phyloP scores from a whole-genome alignment of 352 stramenopile genomes.

The Pythium sp. region DNA sequence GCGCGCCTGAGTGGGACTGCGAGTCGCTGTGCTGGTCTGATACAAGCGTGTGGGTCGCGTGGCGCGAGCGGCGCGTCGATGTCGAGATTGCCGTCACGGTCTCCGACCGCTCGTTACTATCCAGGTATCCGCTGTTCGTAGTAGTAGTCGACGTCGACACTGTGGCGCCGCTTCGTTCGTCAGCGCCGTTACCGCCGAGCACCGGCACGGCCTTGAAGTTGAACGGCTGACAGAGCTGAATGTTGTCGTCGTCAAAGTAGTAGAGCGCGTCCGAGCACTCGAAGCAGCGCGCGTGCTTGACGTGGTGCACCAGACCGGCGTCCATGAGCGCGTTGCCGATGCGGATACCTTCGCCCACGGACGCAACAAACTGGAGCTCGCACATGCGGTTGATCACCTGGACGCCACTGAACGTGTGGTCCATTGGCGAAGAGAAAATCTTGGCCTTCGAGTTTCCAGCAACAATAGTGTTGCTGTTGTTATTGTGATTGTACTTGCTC shows the following conservation, averaged over 20 bases:
- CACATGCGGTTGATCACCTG: slow-evolving; percentile 21
- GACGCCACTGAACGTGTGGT: slow-evolving; percentile 8
- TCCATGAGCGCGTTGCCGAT: slow-evolving; percentile 54
- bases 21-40: slow-evolving; percentile 10
- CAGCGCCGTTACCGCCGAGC: background rate
- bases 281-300: slow-evolving; percentile 27
- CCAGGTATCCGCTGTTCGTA: background rate
- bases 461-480: background rate
- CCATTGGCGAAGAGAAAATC: no score
- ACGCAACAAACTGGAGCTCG: slow-evolving; percentile 23
- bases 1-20: background rate
- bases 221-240: slow-evolving; percentile 24
- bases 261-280: slow-evolving; percentile 14
- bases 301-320: slow-evolving; percentile 43
- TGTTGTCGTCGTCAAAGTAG: slow-evolving; percentile 31
- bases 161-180: background rate
- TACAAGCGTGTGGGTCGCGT: background rate
- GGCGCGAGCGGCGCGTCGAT: slow-evolving; percentile 7
- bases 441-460: background rate
- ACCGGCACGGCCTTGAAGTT: slow-evolving; percentile 6
- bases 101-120: background rate
- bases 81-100: background rate
- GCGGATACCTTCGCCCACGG: slow-evolving; percentile 27
- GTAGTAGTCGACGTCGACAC: background rate
- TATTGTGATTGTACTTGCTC: background rate